These are phyloP conservation scores for Calonectria ilicicola DNA, from an alignment of 2,329 filamentous ascomycete genomes.

Conservation along the genomic window DNA sequence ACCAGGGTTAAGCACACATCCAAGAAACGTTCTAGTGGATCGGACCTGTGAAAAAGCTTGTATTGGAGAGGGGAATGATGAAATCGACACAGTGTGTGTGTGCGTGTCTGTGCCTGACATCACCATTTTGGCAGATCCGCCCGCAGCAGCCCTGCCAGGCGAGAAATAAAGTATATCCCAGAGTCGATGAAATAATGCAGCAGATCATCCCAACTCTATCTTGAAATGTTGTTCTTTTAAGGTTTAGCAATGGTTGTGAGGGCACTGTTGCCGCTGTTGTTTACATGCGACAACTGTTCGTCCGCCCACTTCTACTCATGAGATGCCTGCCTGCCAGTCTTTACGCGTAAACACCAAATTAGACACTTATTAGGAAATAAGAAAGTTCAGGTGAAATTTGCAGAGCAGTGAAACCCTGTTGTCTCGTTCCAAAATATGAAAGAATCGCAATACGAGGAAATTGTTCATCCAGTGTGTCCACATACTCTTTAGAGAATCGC, in stretches of 20 bases:
- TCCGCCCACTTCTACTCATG: too few relatives aligned
- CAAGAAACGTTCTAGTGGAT: conserved; percentile 46
- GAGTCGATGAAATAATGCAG: neutral
- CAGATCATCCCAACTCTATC: neutral
- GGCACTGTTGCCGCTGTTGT: too few relatives aligned
- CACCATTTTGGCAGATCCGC: neutral
- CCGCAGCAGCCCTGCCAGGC: neutral
- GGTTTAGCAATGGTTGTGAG: neutral
- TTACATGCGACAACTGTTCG: neutral
- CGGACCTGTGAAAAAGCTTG: conserved; percentile 48
- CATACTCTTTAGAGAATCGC: too few relatives aligned
- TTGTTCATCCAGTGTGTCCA: too few relatives aligned
- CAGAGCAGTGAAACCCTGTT: too few relatives aligned
- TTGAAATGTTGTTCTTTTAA: neutral
- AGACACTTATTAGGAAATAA: neutral
- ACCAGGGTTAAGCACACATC: conserved; percentile 45
- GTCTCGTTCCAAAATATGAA: too few relatives aligned
- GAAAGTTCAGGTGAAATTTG: too few relatives aligned
- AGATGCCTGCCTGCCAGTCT: neutral
- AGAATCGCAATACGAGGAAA: too few relatives aligned
- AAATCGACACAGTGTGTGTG: neutral
- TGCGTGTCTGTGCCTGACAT: too few relatives aligned
- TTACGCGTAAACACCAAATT: neutral
- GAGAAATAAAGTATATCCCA: neutral
- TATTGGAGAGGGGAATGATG: neutral